Conservation (phyloP, 1,284 basidiomycete species). For the Malassezia vespertilionis region DNA sequence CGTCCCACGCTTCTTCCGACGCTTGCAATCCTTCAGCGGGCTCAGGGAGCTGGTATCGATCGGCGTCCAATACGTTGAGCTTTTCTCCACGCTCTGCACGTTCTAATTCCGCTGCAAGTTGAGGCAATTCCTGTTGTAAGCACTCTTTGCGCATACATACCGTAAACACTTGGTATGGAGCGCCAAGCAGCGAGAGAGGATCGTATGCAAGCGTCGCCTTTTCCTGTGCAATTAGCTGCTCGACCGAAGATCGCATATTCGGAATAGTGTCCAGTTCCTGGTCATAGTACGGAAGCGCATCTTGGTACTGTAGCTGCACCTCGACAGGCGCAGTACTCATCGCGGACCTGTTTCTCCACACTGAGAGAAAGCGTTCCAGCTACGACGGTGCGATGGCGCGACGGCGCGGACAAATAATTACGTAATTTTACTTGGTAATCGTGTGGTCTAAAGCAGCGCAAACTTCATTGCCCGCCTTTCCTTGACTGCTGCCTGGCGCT, state of each 20-base stretch:
- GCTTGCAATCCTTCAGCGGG: conserved; percentile 57
- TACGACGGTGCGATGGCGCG: too few relatives aligned
- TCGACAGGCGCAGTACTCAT: neutral
- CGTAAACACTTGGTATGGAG: conserved; percentile 58
- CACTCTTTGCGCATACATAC: too few relatives aligned
- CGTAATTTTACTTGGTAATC: too few relatives aligned
- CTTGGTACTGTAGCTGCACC: conserved; percentile 42
- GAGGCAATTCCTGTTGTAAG: neutral
- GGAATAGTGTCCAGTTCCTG: conserved; percentile 73
- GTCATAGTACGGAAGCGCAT: conserved; percentile 88
- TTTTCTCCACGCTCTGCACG: conserved; percentile 51
- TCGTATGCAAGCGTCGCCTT: conserved; percentile 52
- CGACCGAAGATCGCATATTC: conserved; percentile 60
- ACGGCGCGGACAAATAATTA: neutral
- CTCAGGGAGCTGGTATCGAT: conserved; percentile 67
- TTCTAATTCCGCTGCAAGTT: conserved; percentile 27
- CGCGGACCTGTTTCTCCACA: too few relatives aligned
- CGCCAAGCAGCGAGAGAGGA: conserved; percentile 63
- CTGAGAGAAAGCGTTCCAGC: too few relatives aligned
- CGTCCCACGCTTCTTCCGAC: conserved; percentile 66
- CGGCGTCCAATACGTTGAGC: conserved; percentile 63
- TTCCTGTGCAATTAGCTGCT: conserved; percentile 61
- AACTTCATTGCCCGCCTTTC: too few relatives aligned
- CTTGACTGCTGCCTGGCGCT: too few relatives aligned
- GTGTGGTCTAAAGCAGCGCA: too few relatives aligned